A percentile compares a stretch with the other conserved stretches of the same genome.
Evolutionary conservation across 1,284 basidiomycete species (phyloP).

Genomic region (Ceratobasidium sp.): DNA sequence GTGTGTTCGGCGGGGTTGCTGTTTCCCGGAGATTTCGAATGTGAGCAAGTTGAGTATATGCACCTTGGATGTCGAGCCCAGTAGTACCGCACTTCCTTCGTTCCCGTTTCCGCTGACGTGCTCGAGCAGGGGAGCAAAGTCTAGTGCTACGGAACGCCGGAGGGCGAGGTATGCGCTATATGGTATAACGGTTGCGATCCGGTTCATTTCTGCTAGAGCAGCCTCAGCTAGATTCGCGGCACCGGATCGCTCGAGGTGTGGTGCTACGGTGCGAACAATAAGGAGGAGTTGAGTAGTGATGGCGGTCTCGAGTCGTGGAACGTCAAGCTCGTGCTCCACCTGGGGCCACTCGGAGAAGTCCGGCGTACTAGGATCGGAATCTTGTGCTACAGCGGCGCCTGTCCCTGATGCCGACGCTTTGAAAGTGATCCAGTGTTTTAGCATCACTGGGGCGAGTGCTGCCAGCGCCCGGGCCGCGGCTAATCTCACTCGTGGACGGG

Average conservation of each 20-base stretch:
- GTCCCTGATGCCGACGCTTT: slow-evolving; percentile 14
- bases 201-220: slow-evolving; percentile 21
- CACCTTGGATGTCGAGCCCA: slow-evolving; percentile 19
- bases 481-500: slow-evolving; percentile 1
- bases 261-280: slow-evolving; percentile 16
- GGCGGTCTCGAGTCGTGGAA: slow-evolving; percentile 6
- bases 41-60: slow-evolving; percentile 38
- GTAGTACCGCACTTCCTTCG: not conserved
- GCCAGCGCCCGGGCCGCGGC: slow-evolving; percentile 29
- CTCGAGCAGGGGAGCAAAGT: slow-evolving; percentile 10
- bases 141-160: slow-evolving; percentile 8
- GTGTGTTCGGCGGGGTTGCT: slow-evolving; percentile 1
- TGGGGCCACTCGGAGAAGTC: slow-evolving; percentile 18
- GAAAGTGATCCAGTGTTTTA: slow-evolving; percentile 24
- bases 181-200: slow-evolving; percentile 7
- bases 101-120: not conserved
- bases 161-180: slow-evolving; percentile 31
- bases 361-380: not conserved
- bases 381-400: not conserved
- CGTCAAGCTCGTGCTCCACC: slow-evolving; percentile 13
- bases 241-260: slow-evolving; percentile 30
- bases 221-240: slow-evolving; percentile 13
- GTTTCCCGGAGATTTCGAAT: slow-evolving; percentile 26
- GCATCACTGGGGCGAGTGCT: slow-evolving; percentile 25
- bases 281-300: slow-evolving; percentile 18